Conservation (phyloP, 495 filamentous ascomycete species). For the Paragyromitra xinjiangensis region DNA sequence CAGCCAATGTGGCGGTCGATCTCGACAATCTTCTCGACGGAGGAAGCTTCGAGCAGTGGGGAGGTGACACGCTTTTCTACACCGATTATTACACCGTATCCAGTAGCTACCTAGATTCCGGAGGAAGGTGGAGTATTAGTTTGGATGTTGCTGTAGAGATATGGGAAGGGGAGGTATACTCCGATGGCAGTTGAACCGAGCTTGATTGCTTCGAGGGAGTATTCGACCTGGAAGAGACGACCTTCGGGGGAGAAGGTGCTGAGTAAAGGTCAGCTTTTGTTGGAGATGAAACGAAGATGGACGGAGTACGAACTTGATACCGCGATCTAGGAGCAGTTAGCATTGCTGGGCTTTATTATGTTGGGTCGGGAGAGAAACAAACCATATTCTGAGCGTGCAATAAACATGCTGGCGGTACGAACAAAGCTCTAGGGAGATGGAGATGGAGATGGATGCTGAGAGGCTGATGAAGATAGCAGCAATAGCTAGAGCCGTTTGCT, state of each 20-base stretch:
- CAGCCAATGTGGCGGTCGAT: slow-evolving; percentile 98
- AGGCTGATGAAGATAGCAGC: background rate
- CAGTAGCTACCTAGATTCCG: slow-evolving; percentile 76
- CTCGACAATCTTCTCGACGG: slow-evolving; percentile 99
- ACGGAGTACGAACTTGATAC: slow-evolving; percentile 83
- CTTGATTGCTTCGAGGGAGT: slow-evolving; percentile 99
- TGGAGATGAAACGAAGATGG: slow-evolving; percentile 36
- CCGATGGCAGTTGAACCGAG: slow-evolving; percentile 98
- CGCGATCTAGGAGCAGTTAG: slow-evolving; percentile 74
- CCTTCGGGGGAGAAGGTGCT: slow-evolving; percentile 99
- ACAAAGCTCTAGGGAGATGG: slow-evolving; percentile 23
- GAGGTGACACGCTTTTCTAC: slow-evolving; percentile 99
- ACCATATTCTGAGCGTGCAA: slow-evolving; percentile 99
- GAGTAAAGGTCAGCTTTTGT: slow-evolving; percentile 37
- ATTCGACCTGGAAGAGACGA: slow-evolving; percentile 99
- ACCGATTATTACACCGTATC: slow-evolving; percentile 90
- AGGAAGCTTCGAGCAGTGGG: slow-evolving; percentile 93
- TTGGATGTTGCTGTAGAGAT: slow-evolving; percentile 9
- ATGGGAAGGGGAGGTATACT: slow-evolving; percentile 63
- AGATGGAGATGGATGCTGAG: slow-evolving; percentile 43
- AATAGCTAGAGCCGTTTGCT: slow-evolving; percentile 42
- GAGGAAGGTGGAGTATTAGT: slow-evolving; percentile 36
- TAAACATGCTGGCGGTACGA: slow-evolving; percentile 82
- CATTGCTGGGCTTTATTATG: slow-evolving; percentile 18
- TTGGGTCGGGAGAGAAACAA: slow-evolving; percentile 59